Evolutionary conservation across 768 basidiomycete genomes (phyloP).

Genomic region (Termitomyces sp.): DNA sequence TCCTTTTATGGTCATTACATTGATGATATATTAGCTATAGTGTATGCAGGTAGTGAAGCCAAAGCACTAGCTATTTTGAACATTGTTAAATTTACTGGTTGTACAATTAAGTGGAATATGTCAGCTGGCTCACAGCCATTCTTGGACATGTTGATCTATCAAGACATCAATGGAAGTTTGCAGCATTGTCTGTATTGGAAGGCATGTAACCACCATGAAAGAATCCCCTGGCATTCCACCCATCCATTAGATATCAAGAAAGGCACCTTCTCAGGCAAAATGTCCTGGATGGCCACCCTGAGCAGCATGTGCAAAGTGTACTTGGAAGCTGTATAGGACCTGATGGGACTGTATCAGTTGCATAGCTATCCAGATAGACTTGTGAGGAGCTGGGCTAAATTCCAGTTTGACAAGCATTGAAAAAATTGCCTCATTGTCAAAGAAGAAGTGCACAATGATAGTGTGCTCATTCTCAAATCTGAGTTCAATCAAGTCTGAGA

Average conservation of each 20-base stretch:
- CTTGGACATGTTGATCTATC: neutral
- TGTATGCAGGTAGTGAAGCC: neutral
- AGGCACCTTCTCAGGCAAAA: neutral
- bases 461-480: neutral
- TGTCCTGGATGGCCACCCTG: neutral
- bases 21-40: neutral
- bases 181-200: neutral
- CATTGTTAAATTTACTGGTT: neutral
- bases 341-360: neutral
- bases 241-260: neutral
- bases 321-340: neutral
- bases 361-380: neutral
- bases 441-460: too few relatives aligned
- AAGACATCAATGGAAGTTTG: neutral
- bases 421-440: too few relatives aligned
- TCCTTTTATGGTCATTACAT: neutral
- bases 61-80: neutral
- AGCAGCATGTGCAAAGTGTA: neutral
- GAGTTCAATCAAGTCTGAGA: neutral
- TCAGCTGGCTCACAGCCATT: neutral
- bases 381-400: neutral
- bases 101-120: neutral
- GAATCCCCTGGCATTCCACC: too few relatives aligned
- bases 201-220: neutral
- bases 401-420: too few relatives aligned